Evolutionary conservation across 2,329 filamentous ascomycete species (phyloP), one percentile per base, ranked within the genome.

Genomic region (Myriangium duriaei): DNA sequence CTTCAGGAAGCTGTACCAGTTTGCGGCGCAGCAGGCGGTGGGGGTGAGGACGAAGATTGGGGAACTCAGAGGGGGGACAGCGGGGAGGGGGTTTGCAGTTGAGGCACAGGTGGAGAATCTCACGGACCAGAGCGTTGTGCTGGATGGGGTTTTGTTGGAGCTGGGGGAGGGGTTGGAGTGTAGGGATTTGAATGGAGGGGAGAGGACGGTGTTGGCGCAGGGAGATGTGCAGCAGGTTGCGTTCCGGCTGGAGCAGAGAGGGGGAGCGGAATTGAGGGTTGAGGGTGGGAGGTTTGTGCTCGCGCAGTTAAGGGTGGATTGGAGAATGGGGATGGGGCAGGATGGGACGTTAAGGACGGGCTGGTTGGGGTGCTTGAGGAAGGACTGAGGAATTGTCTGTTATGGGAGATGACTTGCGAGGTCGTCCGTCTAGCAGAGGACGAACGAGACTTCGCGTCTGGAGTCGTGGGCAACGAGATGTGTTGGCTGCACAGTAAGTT

Each of bases 81-180:
- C 56, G 26, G 49, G 60, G 30, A 49, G 61, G 30, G 58, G 60
- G 40, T 94, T 84, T 72, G 77, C 84, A 11, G 68, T 98, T 34
- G 91, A 98, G 59, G 91, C 88, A 16, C 91, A 98, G 63, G 61
- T 98, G 42, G 91, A 98, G 65, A 98, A 96, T 59, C 82, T 87
- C 53, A 84, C 84, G 32, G 87, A 95, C 55, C 78, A 79, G 31
- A 67, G 77, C 4, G 80, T 96, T 47, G 74, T 82, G 52, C 69
- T 98, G 36, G 83, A 93, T 59, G 69, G 42, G 24, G 47, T 54
- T n/a, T 44, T 41, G 44, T 36, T 57, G 43, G 51, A 46, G 31
- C 47, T 50, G 38, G 48, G 47, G 32, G 49, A 53, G 32, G 51
- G 49, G 9, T 43, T 56, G 4, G 37, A 10, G n/a, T 47, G 51